phyloP scores from a whole-genome alignment of 345 rosid species.

The Eucalyptus victrix region DNA sequence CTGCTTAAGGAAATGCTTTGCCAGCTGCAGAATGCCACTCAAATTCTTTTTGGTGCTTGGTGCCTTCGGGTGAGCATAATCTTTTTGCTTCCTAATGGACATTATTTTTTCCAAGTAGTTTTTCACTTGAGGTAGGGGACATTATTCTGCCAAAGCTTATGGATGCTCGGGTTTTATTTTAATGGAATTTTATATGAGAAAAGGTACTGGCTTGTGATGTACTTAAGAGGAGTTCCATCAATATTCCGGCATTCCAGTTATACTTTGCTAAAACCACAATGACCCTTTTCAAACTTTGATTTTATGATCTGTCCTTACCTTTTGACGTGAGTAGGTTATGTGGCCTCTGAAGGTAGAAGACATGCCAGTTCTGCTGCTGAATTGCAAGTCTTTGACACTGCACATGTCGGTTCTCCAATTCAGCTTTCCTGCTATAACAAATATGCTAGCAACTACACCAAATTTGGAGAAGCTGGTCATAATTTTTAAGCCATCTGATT shows the following conservation, averaged over 20 bases:
- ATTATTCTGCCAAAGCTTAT: background rate
- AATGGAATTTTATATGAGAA: background rate
- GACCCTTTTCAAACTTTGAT: background rate
- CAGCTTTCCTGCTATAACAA: no score
- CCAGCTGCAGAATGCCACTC: background rate
- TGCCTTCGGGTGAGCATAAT: background rate
- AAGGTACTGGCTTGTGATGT: background rate
- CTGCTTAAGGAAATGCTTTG: background rate
- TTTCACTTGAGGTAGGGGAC: background rate
- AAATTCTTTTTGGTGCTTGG: background rate
- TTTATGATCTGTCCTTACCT: background rate
- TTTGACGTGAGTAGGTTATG: background rate
- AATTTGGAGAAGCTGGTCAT: no score
- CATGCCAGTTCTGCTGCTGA: background rate
- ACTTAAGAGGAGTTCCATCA: background rate
- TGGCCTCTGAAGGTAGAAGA: background rate
- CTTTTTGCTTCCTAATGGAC: background rate
- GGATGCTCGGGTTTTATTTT: background rate
- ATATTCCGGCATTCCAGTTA: background rate
- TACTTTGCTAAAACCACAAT: background rate
- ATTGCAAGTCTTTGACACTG: background rate
- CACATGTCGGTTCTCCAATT: no score
- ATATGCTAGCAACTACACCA: no score
- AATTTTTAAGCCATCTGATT: no score
- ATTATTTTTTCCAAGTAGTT: background rate